Evolutionary conservation across 495 filamentous ascomycete genomes (phyloP).

Genomic region (Astrothelium subdiscretum): DNA sequence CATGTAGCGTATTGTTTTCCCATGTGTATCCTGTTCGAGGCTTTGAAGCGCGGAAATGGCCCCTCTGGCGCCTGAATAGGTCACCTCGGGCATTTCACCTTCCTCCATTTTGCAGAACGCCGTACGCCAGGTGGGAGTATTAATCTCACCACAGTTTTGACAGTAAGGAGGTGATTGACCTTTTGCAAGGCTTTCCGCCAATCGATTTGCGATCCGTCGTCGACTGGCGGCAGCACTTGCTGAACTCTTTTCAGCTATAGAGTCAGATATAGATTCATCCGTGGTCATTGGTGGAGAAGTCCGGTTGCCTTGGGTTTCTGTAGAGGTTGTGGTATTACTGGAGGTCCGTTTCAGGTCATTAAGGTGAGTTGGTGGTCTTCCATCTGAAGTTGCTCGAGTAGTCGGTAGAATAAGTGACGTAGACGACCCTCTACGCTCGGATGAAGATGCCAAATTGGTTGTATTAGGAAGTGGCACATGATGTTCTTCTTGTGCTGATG

Average conservation of each 20-base stretch:
- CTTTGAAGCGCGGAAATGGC: slow-evolving; percentile 52
- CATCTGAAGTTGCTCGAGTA: neutral
- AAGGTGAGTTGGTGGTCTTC: neutral
- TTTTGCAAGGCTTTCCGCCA: slow-evolving; percentile 53
- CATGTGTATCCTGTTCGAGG: slow-evolving; percentile 47
- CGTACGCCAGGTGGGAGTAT: slow-evolving; percentile 87
- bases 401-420: neutral
- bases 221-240: slow-evolving; percentile 35
- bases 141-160: slow-evolving; percentile 83
- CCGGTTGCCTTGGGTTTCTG: slow-evolving; percentile 12
- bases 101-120: slow-evolving; percentile 51
- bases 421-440: neutral
- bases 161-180: slow-evolving; percentile 79
- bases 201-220: slow-evolving; percentile 45
- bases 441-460: neutral
- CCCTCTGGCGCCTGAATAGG: slow-evolving; percentile 28
- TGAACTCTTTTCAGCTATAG: slow-evolving; percentile 2
- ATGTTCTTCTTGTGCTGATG: neutral
- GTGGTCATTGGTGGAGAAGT: slow-evolving; percentile 4
- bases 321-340: slow-evolving; percentile 8
- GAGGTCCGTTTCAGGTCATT: slow-evolving; percentile 3
- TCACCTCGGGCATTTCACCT: slow-evolving; percentile 14
- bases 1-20: slow-evolving; percentile 47
- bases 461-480: neutral
- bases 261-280: slow-evolving; percentile 2